phyloP scores from a whole-genome alignment of 2,329 filamentous ascomycete species.

The Pestalotiopsis sp. region DNA sequence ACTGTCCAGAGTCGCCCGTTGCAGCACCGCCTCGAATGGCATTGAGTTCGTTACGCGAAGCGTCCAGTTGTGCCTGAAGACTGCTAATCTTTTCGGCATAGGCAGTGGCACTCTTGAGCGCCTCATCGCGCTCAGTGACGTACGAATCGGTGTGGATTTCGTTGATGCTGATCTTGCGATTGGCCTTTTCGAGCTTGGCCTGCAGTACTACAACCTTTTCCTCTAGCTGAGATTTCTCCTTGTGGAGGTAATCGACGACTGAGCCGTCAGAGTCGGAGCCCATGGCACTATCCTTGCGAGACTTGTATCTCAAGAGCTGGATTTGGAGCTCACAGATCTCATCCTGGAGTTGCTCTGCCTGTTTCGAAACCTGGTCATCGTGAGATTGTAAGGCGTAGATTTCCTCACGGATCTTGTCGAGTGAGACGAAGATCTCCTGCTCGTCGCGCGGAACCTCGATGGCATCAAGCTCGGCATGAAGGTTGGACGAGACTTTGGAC shows the following conservation, averaged over 20 bases:
- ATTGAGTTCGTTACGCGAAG: constrained; percentile 44
- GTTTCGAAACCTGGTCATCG: constrained; percentile 57
- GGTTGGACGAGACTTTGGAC: constrained; percentile 35
- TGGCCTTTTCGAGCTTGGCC: constrained; percentile 62
- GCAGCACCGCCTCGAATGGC: constrained; percentile 25
- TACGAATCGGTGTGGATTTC: constrained; percentile 67
- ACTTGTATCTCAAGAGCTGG: constrained; percentile 47
- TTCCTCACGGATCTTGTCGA: constrained; percentile 65
- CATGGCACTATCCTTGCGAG: constrained; percentile 46
- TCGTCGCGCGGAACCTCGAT: constrained; percentile 56
- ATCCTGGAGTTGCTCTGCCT: constrained; percentile 55
- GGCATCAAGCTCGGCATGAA: constrained; percentile 53
- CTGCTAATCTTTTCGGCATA: constrained; percentile 51
- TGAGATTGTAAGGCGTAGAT: constrained; percentile 59
- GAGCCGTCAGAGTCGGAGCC: constrained; percentile 46
- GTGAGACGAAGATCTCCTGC: constrained; percentile 60
- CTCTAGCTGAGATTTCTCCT: constrained; percentile 64
- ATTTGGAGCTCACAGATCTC: constrained; percentile 54
- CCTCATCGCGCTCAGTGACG: constrained; percentile 65
- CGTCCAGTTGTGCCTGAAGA: constrained; percentile 42
- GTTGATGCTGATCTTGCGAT: constrained; percentile 63
- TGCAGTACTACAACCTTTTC: constrained; percentile 63
- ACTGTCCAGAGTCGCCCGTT: constrained; percentile 38
- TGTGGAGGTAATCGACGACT: constrained; percentile 45
- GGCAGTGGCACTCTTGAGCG: constrained; percentile 63